A percentile compares a stretch with the other conserved stretches of the same genome.
These are phyloP conservation scores for Dysphania ambrosioides DNA, from an alignment of 148 eudicot genomes.

Conservation along the genomic window DNA sequence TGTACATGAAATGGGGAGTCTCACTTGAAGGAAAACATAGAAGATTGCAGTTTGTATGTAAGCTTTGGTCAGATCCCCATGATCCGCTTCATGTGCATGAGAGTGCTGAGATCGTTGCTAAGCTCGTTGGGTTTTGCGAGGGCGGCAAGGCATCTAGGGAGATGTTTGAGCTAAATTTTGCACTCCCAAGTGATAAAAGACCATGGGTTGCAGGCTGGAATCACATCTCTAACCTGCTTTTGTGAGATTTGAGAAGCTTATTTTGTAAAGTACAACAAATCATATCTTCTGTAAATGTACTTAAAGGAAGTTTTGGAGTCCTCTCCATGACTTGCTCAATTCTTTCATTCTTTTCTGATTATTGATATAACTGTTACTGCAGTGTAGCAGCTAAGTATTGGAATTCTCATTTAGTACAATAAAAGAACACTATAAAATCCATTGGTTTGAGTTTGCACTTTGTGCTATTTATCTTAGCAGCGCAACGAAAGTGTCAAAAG, in stretches of 20 bases:
- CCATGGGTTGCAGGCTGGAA: conserved; percentile 83
- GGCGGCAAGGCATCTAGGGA: conserved; percentile 80
- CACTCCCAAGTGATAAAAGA: conserved; percentile 64
- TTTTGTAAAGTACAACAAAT: background rate
- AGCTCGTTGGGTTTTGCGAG: conserved; percentile 79
- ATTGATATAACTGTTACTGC: background rate
- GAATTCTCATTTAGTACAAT: background rate
- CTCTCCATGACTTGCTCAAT: conserved; percentile 7
- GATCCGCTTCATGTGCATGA: conserved; percentile 64
- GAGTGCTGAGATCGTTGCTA: conserved; percentile 87
- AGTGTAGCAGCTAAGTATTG: background rate
- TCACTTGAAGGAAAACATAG: conserved; percentile 84
- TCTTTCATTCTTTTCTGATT: conserved; percentile 1
- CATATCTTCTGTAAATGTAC: conserved; percentile 5
- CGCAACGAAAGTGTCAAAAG: no score
- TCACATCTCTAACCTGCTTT: conserved; percentile 75
- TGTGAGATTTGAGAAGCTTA: conserved; percentile 14
- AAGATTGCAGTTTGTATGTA: conserved; percentile 67
- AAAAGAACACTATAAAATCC: no score
- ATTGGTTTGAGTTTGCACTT: no score
- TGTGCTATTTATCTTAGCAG: no score
- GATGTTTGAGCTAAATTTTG: conserved; percentile 93
- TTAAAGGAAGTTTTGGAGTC: background rate
- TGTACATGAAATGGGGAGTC: conserved; percentile 81
- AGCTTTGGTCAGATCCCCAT: conserved; percentile 76